These are phyloP conservation scores for Globisporangium paddicum DNA, from an alignment of 352 stramenopile species.

Conservation along the genomic window DNA sequence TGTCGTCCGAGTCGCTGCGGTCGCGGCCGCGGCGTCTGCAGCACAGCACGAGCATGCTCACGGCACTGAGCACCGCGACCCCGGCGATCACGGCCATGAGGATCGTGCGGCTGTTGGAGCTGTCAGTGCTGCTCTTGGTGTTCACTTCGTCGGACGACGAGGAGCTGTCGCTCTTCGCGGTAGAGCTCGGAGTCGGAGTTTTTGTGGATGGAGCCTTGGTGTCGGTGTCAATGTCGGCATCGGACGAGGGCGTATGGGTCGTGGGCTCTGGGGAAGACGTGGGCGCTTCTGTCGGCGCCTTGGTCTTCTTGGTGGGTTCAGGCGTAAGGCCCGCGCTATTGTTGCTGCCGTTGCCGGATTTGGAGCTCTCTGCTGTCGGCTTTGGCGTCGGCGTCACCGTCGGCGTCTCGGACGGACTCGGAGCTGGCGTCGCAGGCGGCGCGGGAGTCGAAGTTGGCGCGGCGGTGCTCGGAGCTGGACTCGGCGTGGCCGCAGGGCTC, in stretches of 20 bases:
- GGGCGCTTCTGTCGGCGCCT: slow-evolving; percentile 8
- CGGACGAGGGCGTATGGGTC: neutral
- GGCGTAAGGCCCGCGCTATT: neutral
- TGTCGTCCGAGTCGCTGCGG: slow-evolving; percentile 5
- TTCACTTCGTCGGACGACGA: slow-evolving; percentile 3
- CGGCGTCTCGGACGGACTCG: neutral
- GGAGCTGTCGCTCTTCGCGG: neutral
- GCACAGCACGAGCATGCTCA: slow-evolving; percentile 11
- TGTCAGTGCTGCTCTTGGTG: neutral
- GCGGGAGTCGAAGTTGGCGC: neutral
- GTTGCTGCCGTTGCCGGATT: neutral
- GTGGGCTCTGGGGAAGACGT: neutral
- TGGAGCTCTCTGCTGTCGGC: neutral
- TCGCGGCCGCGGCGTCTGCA: slow-evolving; percentile 6
- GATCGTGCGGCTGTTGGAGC: slow-evolving; percentile 7
- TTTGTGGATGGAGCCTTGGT: neutral
- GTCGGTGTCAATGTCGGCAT: neutral
- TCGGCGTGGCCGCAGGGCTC: neutral
- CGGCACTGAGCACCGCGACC: slow-evolving; percentile 7
- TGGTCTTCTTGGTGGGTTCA: slow-evolving; percentile 4
- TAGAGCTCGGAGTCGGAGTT: slow-evolving; percentile 3
- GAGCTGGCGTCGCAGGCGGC: too few species aligned
- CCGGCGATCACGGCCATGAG: slow-evolving; percentile 11
- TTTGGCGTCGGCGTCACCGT: neutral
- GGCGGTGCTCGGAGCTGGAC: slow-evolving; percentile 2